phyloP scores from a whole-genome alignment of 331 rosid species.

The Stylosanthes scabra region DNA sequence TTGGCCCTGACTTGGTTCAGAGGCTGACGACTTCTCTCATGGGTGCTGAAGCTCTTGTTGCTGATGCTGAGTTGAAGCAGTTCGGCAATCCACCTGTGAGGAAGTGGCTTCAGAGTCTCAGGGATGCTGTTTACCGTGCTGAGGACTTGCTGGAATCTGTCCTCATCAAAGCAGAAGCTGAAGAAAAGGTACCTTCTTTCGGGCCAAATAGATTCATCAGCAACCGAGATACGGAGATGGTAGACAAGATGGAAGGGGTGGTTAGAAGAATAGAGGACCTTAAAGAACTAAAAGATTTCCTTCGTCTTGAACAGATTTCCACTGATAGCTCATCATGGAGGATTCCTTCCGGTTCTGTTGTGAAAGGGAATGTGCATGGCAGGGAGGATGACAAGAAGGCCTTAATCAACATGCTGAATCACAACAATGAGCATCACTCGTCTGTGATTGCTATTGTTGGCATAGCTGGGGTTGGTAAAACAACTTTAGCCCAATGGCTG shows the following conservation, averaged over 20 bases:
- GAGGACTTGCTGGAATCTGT: background rate
- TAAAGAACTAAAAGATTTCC: background rate
- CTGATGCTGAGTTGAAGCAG: background rate
- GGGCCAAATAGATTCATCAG: background rate
- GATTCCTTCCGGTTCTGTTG: constrained; percentile 20
- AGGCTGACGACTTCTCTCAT: background rate
- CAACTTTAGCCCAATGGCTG: constrained; percentile 36
- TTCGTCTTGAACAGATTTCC: background rate
- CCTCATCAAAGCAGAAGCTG: background rate
- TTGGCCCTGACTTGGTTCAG: background rate
- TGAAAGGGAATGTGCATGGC: constrained; percentile 4
- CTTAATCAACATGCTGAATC: background rate
- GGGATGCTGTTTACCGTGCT: background rate
- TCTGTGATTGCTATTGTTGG: constrained; percentile 34
- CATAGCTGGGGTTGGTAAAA: constrained; percentile 21
- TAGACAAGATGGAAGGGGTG: background rate
- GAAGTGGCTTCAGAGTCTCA: background rate
- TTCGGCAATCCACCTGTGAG: background rate
- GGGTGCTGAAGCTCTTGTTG: background rate
- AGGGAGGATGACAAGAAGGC: constrained; percentile 24
- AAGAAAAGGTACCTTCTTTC: background rate
- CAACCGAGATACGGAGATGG: background rate
- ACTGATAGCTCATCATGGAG: constrained; percentile 22
- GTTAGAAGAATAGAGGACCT: background rate
- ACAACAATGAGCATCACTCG: background rate